Base-by-base conservation (phyloP, 805 yeast genomes). In the Wickerhamiella sergipiensis region DNA sequence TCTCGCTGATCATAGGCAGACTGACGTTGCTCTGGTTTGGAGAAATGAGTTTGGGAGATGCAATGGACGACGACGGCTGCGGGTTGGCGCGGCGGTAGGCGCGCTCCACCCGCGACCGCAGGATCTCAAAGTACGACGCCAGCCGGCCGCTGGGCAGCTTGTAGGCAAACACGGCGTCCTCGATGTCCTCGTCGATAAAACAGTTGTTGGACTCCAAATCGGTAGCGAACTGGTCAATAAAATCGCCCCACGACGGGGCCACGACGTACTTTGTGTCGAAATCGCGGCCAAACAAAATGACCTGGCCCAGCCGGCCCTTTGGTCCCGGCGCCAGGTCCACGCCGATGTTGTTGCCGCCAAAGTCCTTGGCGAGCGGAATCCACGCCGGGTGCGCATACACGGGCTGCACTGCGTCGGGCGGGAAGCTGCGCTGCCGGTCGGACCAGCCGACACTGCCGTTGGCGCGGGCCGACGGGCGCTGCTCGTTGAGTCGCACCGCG, bases 261-360 rank as follows among this genome's bases (percentile, higher is more conserved):
- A 92, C 72, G 39, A 85, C 89, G 66, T 77, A 87, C 64, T 90
- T 90, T 39, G 84, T 79, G 69, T 90, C 97, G 63, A 81, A 90
- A 57, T 90, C 97, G 62, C 97, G 80, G 40, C 98, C 98, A 66
- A 85, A 90, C 50, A 89, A 63, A 55, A 90, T 90, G 18, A 92
- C 83, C 69, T 90, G 98, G 39, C 97, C 98, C 77, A 84, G 80
- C 52, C 71, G 74, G 45, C 96, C 95, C 24, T 69, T 68, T 9
- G 81, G 75, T 7, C 87, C 95, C 1, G 92, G 90, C 2, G 85
- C 81, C 53, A 90, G 73, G 68, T 90, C 98, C 15, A 92, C 71
- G 49, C 88, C 98, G 56, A 90, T 81, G 65, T 88, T 89, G 69
- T 90, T 90, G 45, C 98, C 98, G 21, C 80, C 82, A 50, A 78